phyloP scores from a whole-genome alignment of 2,329 filamentous ascomycete genomes.

The Lachnellula arida region DNA sequence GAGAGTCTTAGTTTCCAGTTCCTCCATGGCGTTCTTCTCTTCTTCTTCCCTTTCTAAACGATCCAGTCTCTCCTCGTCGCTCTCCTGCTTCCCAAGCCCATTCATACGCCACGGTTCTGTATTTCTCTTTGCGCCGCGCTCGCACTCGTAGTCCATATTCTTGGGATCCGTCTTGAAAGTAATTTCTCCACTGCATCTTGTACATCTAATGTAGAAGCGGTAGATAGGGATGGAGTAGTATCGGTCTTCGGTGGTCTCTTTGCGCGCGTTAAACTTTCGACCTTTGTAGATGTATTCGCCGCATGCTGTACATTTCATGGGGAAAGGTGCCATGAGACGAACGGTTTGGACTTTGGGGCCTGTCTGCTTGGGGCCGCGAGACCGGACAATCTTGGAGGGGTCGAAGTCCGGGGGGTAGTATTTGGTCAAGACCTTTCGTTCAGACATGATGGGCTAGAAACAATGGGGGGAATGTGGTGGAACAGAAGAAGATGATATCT shows the following conservation, averaged over 20 bases:
- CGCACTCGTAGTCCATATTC: constrained; percentile 82
- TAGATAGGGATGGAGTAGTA: constrained; percentile 87
- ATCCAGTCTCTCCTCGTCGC: constrained; percentile 81
- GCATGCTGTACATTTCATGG: constrained; percentile 65
- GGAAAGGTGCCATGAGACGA: constrained; percentile 84
- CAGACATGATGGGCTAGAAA: constrained; percentile 57
- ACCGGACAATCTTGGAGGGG: constrained; percentile 70
- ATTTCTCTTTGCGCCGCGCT: constrained; percentile 81
- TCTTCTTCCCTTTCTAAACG: constrained; percentile 74
- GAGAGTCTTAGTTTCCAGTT: constrained; percentile 86
- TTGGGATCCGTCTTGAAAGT: constrained; percentile 94
- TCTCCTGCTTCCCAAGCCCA: constrained; percentile 60
- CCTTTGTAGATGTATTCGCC: constrained; percentile 89
- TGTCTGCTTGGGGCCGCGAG: constrained; percentile 62
- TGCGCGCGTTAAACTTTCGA: constrained; percentile 91
- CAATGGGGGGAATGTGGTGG: not conserved
- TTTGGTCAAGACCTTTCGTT: constrained; percentile 72
- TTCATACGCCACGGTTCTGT: constrained; percentile 81
- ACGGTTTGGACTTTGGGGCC: constrained; percentile 83
- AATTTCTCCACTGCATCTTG: constrained; percentile 79
- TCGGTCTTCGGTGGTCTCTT: constrained; percentile 85
- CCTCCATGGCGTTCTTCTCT: constrained; percentile 89
- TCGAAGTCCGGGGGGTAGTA: constrained; percentile 79
- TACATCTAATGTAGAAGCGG: constrained; percentile 88
- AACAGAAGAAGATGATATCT: not conserved